phyloP scores from a whole-genome alignment of 2,329 filamentous ascomycete species.

The Zymoseptoria crescenta region DNA sequence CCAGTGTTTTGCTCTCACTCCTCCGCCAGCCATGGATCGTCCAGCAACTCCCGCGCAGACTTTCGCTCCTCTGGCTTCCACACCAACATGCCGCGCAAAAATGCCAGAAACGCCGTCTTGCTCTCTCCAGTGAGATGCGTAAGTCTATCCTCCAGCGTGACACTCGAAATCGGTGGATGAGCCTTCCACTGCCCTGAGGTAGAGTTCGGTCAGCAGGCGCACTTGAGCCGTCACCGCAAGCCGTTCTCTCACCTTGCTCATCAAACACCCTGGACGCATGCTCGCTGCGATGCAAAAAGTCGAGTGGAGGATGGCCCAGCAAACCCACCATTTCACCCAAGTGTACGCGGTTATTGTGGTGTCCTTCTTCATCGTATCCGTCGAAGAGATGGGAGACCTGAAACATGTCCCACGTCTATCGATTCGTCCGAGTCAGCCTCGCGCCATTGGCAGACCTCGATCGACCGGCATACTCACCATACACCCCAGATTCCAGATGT shows the following conservation, averaged over 20 bases:
- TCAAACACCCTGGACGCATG: background rate
- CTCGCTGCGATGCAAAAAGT: slow-evolving; percentile 1
- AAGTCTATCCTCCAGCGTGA: too few relatives aligned
- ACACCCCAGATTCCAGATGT: slow-evolving; percentile 8
- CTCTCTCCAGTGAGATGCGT: background rate
- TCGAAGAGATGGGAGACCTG: slow-evolving; percentile 29
- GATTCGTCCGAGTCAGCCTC: background rate
- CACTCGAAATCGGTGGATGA: too few relatives aligned
- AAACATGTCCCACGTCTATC: slow-evolving; percentile 30
- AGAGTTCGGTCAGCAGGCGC: too few relatives aligned
- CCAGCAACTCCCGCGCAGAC: slow-evolving; percentile 32
- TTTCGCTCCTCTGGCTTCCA: slow-evolving; percentile 35
- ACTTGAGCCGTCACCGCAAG: too few relatives aligned
- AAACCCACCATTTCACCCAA: slow-evolving; percentile 24
- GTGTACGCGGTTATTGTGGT: slow-evolving; percentile 12
- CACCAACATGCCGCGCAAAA: slow-evolving; percentile 32
- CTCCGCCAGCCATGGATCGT: slow-evolving; percentile 29
- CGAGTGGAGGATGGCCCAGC: slow-evolving; percentile 20
- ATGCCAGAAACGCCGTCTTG: slow-evolving; percentile 30
- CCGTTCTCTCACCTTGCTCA: too few relatives aligned
- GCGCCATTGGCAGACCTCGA: background rate
- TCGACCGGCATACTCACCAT: background rate
- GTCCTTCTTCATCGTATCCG: slow-evolving; percentile 16
- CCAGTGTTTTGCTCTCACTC: background rate
- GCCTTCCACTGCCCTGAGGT: too few relatives aligned